A percentile compares a stretch with the other conserved stretches of the same genome.
These are phyloP conservation scores for Malassezia arunalokei DNA, from an alignment of 1,284 basidiomycete genomes.

Conservation along the genomic window DNA sequence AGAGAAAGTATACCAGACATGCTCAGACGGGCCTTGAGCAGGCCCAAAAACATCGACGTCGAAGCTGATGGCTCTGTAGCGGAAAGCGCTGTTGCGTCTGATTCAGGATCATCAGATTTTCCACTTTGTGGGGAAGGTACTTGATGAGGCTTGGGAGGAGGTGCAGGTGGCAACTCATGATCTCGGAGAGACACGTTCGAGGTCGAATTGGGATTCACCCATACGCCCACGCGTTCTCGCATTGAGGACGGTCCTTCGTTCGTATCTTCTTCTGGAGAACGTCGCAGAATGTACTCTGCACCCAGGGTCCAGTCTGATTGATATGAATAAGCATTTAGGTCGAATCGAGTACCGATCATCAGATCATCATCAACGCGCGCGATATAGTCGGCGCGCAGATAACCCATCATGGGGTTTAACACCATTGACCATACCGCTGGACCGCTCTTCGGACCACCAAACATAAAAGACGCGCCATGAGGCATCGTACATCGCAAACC, in stretches of 20 bases:
- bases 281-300: constrained; percentile 34
- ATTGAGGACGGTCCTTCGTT: not conserved
- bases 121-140: not conserved
- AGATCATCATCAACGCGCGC: constrained; percentile 74
- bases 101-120: not conserved
- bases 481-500: constrained; percentile 81
- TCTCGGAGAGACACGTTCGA: constrained; percentile 14
- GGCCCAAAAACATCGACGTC: constrained; percentile 50
- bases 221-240: constrained; percentile 6
- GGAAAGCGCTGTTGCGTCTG: not conserved
- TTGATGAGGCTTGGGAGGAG: not conserved
- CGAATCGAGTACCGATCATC: constrained; percentile 78
- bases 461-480: constrained; percentile 51
- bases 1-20: constrained; percentile 63
- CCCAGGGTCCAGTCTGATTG: constrained; percentile 86
- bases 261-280: constrained; percentile 1
- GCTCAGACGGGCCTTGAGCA: constrained; percentile 75
- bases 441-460: constrained; percentile 16
- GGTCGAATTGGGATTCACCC: not conserved
- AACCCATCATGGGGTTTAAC: constrained; percentile 92
- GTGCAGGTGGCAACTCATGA: not conserved
- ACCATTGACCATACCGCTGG: constrained; percentile 83
- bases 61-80: not conserved
- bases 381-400: constrained; percentile 79
- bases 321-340: constrained; percentile 93